Percentiles rank a stretch among this genome's conserved stretches.
Evolutionary conservation across 208 protist genomes (phyloP).

Genomic region (Phytomonas francai): DNA sequence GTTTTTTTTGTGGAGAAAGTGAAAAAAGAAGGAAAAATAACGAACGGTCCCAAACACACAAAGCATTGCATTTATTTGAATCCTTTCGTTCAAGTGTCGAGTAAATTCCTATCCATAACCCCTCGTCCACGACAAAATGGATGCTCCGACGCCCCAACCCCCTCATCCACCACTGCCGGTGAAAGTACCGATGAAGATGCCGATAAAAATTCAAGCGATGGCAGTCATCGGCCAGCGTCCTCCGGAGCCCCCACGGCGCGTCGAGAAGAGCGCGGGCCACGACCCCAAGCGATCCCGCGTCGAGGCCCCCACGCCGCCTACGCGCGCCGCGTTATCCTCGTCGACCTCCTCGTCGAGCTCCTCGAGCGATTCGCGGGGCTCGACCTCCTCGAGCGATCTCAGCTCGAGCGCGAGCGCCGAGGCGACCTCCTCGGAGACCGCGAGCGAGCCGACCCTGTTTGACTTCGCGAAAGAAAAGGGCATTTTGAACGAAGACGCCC

Average conservation of each 20-base stretch:
- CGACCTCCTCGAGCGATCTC: no score
- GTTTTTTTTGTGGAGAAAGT: background rate
- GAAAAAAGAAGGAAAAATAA: no score
- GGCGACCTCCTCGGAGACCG: constrained; percentile 15
- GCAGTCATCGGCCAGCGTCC: background rate
- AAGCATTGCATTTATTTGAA: no score
- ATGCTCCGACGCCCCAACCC: constrained; percentile 10
- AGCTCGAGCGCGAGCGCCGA: no score
- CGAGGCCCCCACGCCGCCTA: no score
- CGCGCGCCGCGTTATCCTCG: no score
- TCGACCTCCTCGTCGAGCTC: no score
- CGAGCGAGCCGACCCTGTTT: constrained; percentile 49
- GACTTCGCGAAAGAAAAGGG: constrained; percentile 40
- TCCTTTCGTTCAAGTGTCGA: background rate
- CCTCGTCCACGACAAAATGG: background rate
- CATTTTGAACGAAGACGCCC: constrained; percentile 31
- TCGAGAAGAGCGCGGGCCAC: no score
- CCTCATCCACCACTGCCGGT: constrained; percentile 26
- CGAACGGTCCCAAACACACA: no score
- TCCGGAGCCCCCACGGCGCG: no score
- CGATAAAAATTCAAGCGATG: constrained; percentile 33
- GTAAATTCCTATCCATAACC: background rate
- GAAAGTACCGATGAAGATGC: constrained; percentile 60
- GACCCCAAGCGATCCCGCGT: no score
- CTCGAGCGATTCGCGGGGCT: no score